Evolutionary conservation across 2,329 filamentous ascomycete genomes (phyloP).

Genomic region (Paracamarosporium sp.): DNA sequence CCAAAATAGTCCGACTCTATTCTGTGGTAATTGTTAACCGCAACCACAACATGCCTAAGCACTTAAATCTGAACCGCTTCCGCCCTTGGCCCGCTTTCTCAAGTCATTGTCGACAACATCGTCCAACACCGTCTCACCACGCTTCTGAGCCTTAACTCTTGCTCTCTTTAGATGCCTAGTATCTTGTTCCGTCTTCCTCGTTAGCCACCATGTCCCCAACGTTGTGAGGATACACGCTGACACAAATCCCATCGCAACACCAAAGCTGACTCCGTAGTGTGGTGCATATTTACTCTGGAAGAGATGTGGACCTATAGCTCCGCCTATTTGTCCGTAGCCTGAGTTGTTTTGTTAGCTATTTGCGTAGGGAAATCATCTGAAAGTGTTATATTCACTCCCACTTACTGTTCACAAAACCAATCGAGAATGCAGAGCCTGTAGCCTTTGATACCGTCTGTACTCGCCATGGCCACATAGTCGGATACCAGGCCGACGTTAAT

Average conservation of each 20-base stretch:
- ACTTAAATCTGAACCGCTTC: background rate
- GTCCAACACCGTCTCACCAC: slow-evolving; percentile 18
- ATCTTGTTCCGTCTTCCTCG: slow-evolving; percentile 49
- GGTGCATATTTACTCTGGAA: slow-evolving; percentile 52
- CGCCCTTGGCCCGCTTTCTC: slow-evolving; percentile 11
- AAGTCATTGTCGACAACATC: slow-evolving; percentile 22
- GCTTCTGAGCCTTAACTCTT: slow-evolving; percentile 19
- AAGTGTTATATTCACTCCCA: too few species aligned
- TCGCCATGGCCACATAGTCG: slow-evolving; percentile 51
- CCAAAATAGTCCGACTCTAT: too few species aligned
- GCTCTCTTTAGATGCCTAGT: slow-evolving; percentile 29
- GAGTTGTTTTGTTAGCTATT: too few species aligned
- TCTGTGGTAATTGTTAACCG: too few species aligned
- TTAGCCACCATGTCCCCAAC: slow-evolving; percentile 51
- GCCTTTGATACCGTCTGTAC: slow-evolving; percentile 37
- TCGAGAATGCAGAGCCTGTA: slow-evolving; percentile 54
- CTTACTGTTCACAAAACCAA: slow-evolving; percentile 53
- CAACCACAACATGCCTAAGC: background rate
- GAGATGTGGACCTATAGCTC: slow-evolving; percentile 54
- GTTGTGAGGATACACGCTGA: slow-evolving; percentile 50
- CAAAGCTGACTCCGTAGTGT: slow-evolving; percentile 48
- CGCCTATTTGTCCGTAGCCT: slow-evolving; percentile 55
- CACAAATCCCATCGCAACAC: slow-evolving; percentile 45
- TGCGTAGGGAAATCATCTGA: too few species aligned
- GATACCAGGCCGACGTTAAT: slow-evolving; percentile 20